These are phyloP conservation scores for Erythrophleum fordii DNA, from an alignment of 306 rosid genomes.

Conservation along the genomic window DNA sequence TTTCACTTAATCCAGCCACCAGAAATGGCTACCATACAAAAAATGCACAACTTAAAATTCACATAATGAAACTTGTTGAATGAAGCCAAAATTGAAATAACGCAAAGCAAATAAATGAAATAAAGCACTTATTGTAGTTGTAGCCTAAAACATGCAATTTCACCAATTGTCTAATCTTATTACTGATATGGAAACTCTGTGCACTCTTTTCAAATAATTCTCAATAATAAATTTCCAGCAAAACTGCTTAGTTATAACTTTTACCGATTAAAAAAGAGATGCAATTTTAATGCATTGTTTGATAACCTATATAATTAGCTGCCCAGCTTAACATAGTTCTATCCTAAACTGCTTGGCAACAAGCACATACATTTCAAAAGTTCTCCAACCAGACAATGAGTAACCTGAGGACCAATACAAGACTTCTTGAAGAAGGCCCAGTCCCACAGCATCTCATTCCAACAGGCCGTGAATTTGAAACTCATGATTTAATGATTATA, in stretches of 20 bases:
- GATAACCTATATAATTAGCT: neutral
- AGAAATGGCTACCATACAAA: neutral
- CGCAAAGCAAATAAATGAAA: neutral
- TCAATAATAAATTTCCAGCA: neutral
- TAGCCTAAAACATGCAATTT: neutral
- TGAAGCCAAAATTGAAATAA: too few species aligned
- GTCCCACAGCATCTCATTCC: neutral
- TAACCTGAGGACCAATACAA: neutral
- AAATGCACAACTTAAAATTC: too few species aligned
- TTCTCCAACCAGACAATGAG: constrained; percentile 1
- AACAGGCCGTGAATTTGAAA: neutral
- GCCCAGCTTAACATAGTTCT: neutral
- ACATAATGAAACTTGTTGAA: too few species aligned
- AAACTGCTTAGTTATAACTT: neutral
- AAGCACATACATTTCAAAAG: constrained; percentile 3
- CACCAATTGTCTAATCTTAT: neutral
- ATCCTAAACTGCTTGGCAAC: neutral
- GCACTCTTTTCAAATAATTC: neutral
- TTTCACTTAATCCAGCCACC: neutral
- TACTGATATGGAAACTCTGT: too few species aligned
- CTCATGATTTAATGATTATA: constrained; percentile 5
- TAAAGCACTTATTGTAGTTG: neutral
- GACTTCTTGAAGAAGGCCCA: neutral
- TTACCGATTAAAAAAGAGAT: neutral
- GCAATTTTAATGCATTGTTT: neutral